Conservation (phyloP, 2,329 filamentous ascomycete species). For the Cytospora schulzeri region DNA sequence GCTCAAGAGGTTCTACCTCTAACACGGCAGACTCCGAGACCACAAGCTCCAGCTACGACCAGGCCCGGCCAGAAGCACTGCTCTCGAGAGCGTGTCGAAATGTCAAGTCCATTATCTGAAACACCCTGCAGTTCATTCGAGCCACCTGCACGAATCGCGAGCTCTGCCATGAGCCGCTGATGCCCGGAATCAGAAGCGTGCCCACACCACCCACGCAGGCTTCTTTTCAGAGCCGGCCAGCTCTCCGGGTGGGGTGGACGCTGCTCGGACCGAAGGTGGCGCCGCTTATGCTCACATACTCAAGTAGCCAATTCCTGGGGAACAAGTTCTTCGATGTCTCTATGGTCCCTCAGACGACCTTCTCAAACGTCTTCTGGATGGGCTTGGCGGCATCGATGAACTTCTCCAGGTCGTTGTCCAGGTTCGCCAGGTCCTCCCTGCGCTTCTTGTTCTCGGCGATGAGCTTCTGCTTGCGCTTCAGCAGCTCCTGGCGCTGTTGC, state of each 20-base stretch:
- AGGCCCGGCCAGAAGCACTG: not conserved
- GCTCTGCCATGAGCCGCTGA: not conserved
- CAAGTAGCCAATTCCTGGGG: not conserved
- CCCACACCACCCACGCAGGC: not conserved
- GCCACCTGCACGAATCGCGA: not conserved
- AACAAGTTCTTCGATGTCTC: not conserved
- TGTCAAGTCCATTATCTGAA: not conserved
- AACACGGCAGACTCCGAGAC: not conserved
- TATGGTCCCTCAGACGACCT: constrained; percentile 52
- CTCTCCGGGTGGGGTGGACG: not conserved
- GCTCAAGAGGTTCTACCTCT: not conserved
- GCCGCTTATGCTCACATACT: not conserved
- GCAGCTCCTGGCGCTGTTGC: constrained; percentile 75
- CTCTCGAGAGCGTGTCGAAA: not conserved
- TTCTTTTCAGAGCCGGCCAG: not conserved
- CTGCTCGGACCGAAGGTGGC: not conserved
- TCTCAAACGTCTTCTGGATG: constrained; percentile 83
- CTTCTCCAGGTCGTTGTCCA: constrained; percentile 90
- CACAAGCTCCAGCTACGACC: not conserved
- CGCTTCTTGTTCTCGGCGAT: constrained; percentile 81
- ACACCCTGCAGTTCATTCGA: not conserved
- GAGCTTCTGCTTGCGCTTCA: constrained; percentile 66
- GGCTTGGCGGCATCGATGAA: constrained; percentile 92
- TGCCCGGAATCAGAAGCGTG: not conserved
- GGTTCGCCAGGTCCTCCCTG: constrained; percentile 86